Conservation (phyloP, 257 asterid species). For the Solanum okadae region DNA sequence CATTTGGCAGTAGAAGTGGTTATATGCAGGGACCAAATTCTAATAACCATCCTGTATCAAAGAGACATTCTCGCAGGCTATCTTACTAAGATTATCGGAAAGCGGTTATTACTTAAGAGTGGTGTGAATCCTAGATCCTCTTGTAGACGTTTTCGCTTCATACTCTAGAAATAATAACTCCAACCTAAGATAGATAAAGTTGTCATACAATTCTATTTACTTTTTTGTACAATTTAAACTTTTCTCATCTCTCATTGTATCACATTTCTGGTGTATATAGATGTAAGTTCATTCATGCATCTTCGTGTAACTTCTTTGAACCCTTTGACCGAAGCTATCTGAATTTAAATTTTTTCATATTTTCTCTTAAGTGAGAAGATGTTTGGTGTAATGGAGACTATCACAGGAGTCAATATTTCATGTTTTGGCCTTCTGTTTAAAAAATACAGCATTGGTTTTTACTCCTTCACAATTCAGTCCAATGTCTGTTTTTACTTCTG, state of each 20-base stretch:
- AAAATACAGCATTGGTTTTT: not conserved
- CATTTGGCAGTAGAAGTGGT: constrained; percentile 60
- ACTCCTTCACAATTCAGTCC: not conserved
- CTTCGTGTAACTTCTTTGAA: not conserved
- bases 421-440: not conserved
- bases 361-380: not conserved
- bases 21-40: constrained; percentile 31
- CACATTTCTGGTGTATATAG: not conserved
- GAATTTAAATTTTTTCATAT: not conserved
- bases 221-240: not conserved
- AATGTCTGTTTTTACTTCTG: not conserved
- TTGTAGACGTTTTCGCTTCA: not conserved
- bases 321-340: not conserved
- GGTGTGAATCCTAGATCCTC: not conserved
- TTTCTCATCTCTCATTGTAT: not conserved
- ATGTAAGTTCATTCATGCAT: not conserved
- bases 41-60: constrained; percentile 16
- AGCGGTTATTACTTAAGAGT: not conserved
- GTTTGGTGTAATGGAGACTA: not conserved
- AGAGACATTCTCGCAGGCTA: constrained; percentile 39
- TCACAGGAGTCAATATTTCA: not conserved
- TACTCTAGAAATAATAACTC: not conserved
- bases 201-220: not conserved
- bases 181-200: not conserved
- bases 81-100: constrained; percentile 25